Evolutionary conservation across 495 filamentous ascomycete genomes (phyloP).

Genomic region (Aspergillus carlsbadensis): DNA sequence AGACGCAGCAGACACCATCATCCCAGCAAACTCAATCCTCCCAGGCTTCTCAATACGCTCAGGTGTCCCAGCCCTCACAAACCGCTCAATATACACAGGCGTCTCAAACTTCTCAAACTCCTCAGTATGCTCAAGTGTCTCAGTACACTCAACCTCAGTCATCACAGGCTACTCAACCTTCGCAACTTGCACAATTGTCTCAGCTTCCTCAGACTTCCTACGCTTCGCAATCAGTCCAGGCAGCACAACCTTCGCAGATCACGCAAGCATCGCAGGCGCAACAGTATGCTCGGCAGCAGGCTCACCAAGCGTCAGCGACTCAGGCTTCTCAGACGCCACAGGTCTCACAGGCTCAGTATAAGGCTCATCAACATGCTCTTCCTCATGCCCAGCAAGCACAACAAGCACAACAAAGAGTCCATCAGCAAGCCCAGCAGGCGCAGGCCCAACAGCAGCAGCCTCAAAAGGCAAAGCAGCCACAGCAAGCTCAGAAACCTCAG

Average conservation of each 20-base stretch:
- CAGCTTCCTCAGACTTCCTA: neutral
- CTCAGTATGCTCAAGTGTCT: neutral
- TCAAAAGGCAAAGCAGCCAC: constrained; percentile 12
- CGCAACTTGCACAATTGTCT: neutral
- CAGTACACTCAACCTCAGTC: neutral
- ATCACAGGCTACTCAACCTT: neutral
- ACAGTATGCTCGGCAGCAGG: neutral
- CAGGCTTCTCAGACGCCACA: neutral
- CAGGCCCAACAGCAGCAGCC: constrained; percentile 13
- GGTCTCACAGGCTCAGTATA: neutral
- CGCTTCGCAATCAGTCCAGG: neutral
- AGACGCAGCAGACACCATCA: constrained; percentile 23
- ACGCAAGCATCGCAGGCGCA: neutral
- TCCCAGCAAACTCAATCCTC: neutral
- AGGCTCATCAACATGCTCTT: neutral
- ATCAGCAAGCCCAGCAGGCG: constrained; percentile 10
- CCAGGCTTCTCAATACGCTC: neutral
- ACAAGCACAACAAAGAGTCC: constrained; percentile 14
- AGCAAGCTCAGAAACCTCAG: constrained; percentile 18
- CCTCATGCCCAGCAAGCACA: constrained; percentile 16
- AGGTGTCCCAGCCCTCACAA: neutral
- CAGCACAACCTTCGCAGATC: neutral
- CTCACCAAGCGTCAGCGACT: neutral
- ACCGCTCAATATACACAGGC: too few species aligned
- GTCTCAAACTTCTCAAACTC: neutral